These are phyloP conservation scores for Calonectria pseudoturangicola DNA, from an alignment of 2,329 filamentous ascomycete species.

Conservation along the genomic window DNA sequence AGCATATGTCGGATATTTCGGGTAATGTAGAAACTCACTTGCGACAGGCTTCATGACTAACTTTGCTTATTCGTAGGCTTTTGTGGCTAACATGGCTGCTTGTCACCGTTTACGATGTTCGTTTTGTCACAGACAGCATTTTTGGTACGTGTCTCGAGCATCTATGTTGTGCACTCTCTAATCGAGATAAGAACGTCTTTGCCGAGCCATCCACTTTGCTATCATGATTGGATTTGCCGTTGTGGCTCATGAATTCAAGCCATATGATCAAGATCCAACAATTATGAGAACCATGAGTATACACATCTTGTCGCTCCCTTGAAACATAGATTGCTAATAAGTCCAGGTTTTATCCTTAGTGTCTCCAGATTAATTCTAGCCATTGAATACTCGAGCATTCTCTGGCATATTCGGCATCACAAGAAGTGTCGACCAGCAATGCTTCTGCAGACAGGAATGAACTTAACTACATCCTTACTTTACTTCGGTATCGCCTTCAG, in stretches of 20 bases:
- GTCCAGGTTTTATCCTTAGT: background rate
- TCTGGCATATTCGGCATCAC: background rate
- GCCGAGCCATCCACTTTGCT: background rate
- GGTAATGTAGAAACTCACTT: background rate
- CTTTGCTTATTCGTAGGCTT: background rate
- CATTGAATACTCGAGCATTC: background rate
- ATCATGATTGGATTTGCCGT: constrained; percentile 7
- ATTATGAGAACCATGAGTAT: constrained; percentile 8
- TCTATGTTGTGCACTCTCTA: background rate
- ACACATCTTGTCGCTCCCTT: background rate
- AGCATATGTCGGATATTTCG: constrained; percentile 7
- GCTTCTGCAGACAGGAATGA: background rate
- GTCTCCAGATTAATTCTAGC: background rate
- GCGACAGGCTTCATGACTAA: background rate
- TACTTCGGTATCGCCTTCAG: background rate
- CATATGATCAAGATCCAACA: background rate
- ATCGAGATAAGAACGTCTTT: background rate
- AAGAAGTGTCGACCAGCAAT: background rate
- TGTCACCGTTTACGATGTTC: background rate
- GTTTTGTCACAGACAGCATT: constrained; percentile 1
- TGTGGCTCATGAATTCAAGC: constrained; percentile 7
- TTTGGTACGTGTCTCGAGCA: background rate
- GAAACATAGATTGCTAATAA: too few species aligned
- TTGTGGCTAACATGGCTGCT: background rate
- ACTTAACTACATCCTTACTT: background rate